phyloP scores from a whole-genome alignment of 305 asterid genomes.

The Fraxinus ornus region DNA sequence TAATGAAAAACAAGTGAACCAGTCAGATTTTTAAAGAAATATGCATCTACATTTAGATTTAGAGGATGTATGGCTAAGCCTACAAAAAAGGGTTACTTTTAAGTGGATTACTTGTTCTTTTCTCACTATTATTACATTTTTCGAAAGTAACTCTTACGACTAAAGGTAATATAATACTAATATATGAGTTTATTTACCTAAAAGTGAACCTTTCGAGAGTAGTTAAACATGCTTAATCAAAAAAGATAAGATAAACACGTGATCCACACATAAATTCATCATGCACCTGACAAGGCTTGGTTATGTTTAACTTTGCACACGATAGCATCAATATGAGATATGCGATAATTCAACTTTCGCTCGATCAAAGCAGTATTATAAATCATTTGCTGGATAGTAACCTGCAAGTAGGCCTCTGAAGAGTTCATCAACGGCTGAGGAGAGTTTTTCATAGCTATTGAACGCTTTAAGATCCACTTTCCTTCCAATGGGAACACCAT shows the following conservation, averaged over 20 bases:
- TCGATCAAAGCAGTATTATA: background rate
- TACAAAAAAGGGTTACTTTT: background rate
- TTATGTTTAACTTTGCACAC: background rate
- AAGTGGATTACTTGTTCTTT: background rate
- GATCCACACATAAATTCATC: background rate
- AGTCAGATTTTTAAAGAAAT: background rate
- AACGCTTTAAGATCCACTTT: conserved; percentile 76
- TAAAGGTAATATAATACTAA: background rate
- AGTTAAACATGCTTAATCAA: background rate
- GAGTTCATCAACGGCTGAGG: conserved; percentile 69
- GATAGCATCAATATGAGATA: background rate
- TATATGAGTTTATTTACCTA: background rate
- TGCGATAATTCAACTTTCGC: background rate
- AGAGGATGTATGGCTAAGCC: background rate
- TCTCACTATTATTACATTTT: background rate
- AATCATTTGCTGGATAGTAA: conserved; percentile 3
- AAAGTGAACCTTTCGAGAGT: background rate
- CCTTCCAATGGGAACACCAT: conserved; percentile 83
- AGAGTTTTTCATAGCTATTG: conserved; percentile 66
- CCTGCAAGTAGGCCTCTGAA: conserved; percentile 89
- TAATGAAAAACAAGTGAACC: background rate
- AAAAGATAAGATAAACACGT: background rate
- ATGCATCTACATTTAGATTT: background rate
- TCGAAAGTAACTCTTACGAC: background rate
- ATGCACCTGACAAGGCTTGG: background rate